Percentiles rank a stretch among this genome's conserved stretches.
Evolutionary conservation across 331 rosid species (phyloP).

Genomic region (Pyracantha coccinea): DNA sequence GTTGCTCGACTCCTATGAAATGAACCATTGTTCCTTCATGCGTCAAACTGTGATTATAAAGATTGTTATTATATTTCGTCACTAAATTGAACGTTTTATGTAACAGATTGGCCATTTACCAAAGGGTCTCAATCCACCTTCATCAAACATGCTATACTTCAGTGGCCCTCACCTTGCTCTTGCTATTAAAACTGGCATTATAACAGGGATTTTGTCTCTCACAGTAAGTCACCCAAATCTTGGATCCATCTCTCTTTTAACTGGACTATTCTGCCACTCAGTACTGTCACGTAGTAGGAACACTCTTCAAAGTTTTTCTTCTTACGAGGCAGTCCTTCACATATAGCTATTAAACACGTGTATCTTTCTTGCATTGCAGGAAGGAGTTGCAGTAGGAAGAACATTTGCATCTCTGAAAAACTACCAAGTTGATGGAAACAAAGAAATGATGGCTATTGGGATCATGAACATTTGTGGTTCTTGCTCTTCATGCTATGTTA

Average conservation of each 20-base stretch:
- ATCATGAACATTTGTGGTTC: slow-evolving; percentile 93
- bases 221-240: slow-evolving; percentile 52
- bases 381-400: slow-evolving; percentile 99
- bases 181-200: slow-evolving; percentile 89
- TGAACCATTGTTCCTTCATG: too few species aligned
- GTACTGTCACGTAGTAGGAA: background rate
- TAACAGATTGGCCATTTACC: slow-evolving; percentile 87
- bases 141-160: slow-evolving; percentile 77
- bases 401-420: slow-evolving; percentile 83
- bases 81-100: background rate
- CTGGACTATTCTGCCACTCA: background rate
- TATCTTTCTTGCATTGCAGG: slow-evolving; percentile 32
- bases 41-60: too few species aligned
- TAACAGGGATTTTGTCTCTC: slow-evolving; percentile 89
- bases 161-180: slow-evolving; percentile 62
- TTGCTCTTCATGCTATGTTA: slow-evolving; percentile 93
- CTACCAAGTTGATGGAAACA: slow-evolving; percentile 99
- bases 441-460: slow-evolving; percentile 99
- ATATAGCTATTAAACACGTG: background rate
- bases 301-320: too few species aligned
- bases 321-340: too few species aligned
- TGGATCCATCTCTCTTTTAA: background rate
- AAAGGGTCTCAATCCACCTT: slow-evolving; percentile 88
- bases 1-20: too few species aligned
- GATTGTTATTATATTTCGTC: background rate